phyloP scores from a whole-genome alignment of 371 early-diverging fungal species.

The Caulochytrium protostelioides region DNA sequence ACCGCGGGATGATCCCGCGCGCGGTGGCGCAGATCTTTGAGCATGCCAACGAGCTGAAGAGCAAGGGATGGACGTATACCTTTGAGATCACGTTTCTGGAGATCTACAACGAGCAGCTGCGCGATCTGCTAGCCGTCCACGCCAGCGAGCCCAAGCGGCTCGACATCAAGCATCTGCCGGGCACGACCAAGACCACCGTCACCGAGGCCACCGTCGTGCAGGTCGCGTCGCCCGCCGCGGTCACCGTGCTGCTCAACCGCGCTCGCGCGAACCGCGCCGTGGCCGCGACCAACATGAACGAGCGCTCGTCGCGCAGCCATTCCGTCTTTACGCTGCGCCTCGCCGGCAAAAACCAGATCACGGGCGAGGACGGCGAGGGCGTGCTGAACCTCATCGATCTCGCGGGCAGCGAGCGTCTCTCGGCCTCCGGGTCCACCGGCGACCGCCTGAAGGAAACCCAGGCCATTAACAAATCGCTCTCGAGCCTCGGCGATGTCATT shows the following conservation, averaged over 20 bases:
- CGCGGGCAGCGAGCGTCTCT: conserved; percentile 91
- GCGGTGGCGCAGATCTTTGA: conserved; percentile 70
- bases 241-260: conserved; percentile 42
- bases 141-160: conserved; percentile 30
- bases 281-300: conserved; percentile 83
- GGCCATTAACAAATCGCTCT: conserved; percentile 90
- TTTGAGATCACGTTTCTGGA: conserved; percentile 77
- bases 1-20: conserved; percentile 70
- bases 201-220: conserved; percentile 46
- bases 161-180: conserved; percentile 53
- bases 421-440: conserved; percentile 68
- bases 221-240: conserved; percentile 37
- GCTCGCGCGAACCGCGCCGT: conserved; percentile 68
- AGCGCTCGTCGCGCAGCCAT: conserved; percentile 86
- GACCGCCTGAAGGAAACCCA: conserved; percentile 84
- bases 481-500: conserved; percentile 85
- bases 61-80: conserved; percentile 67
- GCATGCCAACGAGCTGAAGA: conserved; percentile 40
- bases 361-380: conserved; percentile 48
- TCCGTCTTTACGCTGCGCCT: conserved; percentile 70
- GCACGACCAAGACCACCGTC: conserved; percentile 49
- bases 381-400: conserved; percentile 82
- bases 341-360: conserved; percentile 42
- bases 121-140: conserved; percentile 48
- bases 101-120: conserved; percentile 89